Base-by-base conservation (phyloP, 2,329 filamentous ascomycete genomes). In the Pleurostoma richardsiae region DNA sequence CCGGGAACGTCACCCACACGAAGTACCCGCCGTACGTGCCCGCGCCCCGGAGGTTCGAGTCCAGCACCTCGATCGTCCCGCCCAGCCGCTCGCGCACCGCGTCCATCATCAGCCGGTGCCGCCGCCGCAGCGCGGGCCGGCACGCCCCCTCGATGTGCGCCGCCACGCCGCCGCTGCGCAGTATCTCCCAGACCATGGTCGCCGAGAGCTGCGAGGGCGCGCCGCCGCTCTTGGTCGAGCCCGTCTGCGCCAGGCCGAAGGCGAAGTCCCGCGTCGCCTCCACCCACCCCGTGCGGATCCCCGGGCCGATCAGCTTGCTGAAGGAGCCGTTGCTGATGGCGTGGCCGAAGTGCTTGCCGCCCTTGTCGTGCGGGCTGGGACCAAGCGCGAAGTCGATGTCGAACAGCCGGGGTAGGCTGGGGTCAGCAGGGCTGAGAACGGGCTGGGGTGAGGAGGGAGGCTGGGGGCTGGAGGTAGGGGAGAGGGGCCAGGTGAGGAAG, bases 281-380 rank as follows among this genome's bases (percentile, higher is more conserved):
- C 2, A 83, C 80, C 91, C 91, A 97, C n/a, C 92, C 92, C 0
- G 88, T 91, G 10, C 92, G 77, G 43, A 87, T 67, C 1, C 92
- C 94, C 0, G 92, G 90, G 0, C 82, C 90, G 29, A 83, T 77
- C 36, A 97, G 82, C 65, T 99, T 99, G 62, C 83, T 89, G 65
- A 97, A 97, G 5, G 85, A 90, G 27, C 88, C 90, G 62, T 97
- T 97, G 57, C 86, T 91, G 33, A 91, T 73, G 7, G 82, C 79
- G 63, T 97, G 85, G 8, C 92, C 90, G 61, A 92, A 96, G 30
- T 59, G 56, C 1, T 54, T 51, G 0, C 63, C 64, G 19, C 83
- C 70, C 19, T 72, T 72, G 8, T 42, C 52, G 38, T 66, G 59
- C 0, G 55, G 33, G 8, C 60, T 62, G 1, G 78, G 80, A 27